Conservation (phyloP, 345 rosid genomes). For the Hirschfeldia incana region DNA sequence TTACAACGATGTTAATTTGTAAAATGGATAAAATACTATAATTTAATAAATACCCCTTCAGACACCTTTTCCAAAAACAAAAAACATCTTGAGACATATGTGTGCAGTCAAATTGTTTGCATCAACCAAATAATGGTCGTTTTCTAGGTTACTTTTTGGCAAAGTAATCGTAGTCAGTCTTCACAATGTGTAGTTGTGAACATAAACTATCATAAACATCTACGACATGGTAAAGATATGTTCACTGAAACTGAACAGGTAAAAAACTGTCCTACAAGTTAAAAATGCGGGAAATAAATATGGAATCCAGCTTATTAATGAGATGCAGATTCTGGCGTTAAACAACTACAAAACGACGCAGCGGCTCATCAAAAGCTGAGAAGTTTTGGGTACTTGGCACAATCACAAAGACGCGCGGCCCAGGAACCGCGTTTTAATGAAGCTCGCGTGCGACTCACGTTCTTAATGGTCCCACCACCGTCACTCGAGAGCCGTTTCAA, state of each 20-base stretch:
- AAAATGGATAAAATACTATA: background rate
- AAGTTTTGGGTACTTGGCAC: slow-evolving; percentile 9
- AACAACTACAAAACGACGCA: background rate
- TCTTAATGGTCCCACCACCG: slow-evolving; percentile 10
- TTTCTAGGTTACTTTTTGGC: background rate
- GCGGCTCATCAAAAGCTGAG: slow-evolving; percentile 31
- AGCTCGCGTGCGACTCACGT: slow-evolving; percentile 28
- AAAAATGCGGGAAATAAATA: background rate
- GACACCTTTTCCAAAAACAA: background rate
- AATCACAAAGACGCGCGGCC: slow-evolving; percentile 41
- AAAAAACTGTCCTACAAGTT: background rate
- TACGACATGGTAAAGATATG: background rate
- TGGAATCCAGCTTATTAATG: background rate
- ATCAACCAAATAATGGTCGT: background rate
- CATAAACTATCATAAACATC: background rate
- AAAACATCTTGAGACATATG: background rate
- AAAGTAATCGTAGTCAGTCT: background rate
- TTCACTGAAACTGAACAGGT: background rate
- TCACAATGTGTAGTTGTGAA: background rate
- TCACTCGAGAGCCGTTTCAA: slow-evolving; percentile 12
- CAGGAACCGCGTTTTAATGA: slow-evolving; percentile 27
- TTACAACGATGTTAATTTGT: background rate
- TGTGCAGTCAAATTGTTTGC: background rate
- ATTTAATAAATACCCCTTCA: background rate
- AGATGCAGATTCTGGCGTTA: slow-evolving; percentile 18